Base-by-base conservation (phyloP, 2,329 filamentous ascomycete genomes). In the Epichloe coenophiala region DNA sequence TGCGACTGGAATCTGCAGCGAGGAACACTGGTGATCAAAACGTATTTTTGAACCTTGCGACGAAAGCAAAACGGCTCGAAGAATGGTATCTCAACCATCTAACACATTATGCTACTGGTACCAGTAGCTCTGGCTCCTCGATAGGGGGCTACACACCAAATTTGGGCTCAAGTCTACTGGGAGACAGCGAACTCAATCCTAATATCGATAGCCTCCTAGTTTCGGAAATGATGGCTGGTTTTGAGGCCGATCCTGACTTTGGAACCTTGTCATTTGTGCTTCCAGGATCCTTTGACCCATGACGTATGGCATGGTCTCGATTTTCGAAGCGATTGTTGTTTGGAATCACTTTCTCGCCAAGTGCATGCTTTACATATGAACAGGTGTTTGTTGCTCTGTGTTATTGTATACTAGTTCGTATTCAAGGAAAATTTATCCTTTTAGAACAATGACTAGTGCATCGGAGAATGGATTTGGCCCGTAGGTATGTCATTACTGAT, bases 1-100 rank as follows among this genome's bases (percentile, higher is more conserved):
- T 65, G 2, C 52, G 63, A 2, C 56, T 65, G 33, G 59, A 65
- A 40, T 53, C 59, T 1, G 53, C 60, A 4, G 52, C 57, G 2
- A 53, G 55, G 4, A 35, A 51, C 2, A 49, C 52, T 17, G 54
- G 51, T 3, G 59, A 59, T 15, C 49, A 52, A 9, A 56, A 61
- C 36, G 54, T 58, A 1, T 65, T 65, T 44, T 56, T 54, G 21
- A 55, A 58, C 15, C 59, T 65, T 12, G 51, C 52, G 0, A 39
- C 51, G 21, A 52, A 59, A 27, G 57, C 57, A 0, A 49, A 52
- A 1, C 56, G 51, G 1, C 54, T 61, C 8, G 59, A 61, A 21
- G 50, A 43, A 3, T 59, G 58, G 57, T 60, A 61, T 43, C 53
- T 54, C 11, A 17, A 35, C 23, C 43, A 21, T n/a, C 12, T 45